These are phyloP conservation scores for Phyllosticta citribraziliensis DNA, from an alignment of 2,329 filamentous ascomycete species.

Conservation along the genomic window DNA sequence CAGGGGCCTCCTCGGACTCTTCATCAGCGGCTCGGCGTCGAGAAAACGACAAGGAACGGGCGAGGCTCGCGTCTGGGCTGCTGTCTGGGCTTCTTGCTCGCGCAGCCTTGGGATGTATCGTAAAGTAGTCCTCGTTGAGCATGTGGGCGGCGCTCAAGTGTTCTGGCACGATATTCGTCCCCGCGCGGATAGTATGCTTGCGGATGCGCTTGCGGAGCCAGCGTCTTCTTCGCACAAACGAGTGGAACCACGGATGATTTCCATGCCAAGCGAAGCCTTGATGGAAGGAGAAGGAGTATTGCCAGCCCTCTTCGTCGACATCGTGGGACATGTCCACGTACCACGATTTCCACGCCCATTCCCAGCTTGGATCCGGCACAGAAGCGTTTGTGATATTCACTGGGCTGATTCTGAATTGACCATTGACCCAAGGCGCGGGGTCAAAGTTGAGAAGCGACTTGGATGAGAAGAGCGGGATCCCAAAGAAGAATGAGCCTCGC, in stretches of 20 bases:
- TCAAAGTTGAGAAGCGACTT: conserved; percentile 80
- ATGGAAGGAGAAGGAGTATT: conserved; percentile 82
- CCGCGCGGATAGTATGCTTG: not conserved
- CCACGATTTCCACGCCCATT: conserved; percentile 70
- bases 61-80: not conserved
- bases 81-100: conserved; percentile 19
- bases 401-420: conserved; percentile 42
- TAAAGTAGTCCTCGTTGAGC: conserved; percentile 71
- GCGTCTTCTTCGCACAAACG: conserved; percentile 79
- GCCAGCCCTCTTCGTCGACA: conserved; percentile 86
- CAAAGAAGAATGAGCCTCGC: conserved; percentile 80
- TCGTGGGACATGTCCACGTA: conserved; percentile 71
- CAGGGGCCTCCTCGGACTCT: conserved; percentile 35
- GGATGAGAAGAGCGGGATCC: conserved; percentile 78
- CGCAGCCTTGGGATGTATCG: conserved; percentile 45
- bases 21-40: conserved; percentile 28
- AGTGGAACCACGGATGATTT: conserved; percentile 82
- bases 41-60: not conserved
- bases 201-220: conserved; percentile 51
- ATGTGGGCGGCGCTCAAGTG: conserved; percentile 47
- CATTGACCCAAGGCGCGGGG: conserved; percentile 76
- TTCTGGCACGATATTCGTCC: not conserved
- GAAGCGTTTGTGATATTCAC: conserved; percentile 78
- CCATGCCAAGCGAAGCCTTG: conserved; percentile 61
- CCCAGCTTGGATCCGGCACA: conserved; percentile 89